Conservation (phyloP, 352 stramenopile genomes). For the Plasmopara halstedii region DNA sequence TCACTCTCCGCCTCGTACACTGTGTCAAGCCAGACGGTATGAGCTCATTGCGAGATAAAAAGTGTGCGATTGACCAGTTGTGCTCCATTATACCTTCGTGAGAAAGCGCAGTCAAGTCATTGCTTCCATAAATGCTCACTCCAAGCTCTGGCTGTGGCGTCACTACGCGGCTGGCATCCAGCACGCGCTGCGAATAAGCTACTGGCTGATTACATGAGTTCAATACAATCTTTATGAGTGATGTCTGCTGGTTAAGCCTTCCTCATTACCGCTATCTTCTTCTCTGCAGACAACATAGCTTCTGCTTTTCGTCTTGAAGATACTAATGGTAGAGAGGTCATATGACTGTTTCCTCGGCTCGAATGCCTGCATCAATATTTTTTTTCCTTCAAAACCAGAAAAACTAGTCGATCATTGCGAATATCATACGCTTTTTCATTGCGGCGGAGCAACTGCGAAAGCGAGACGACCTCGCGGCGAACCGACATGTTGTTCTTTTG, state of each 20-base stretch:
- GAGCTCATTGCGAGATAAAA: not conserved
- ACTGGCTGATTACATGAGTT: constrained; percentile 6
- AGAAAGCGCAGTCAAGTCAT: constrained; percentile 4
- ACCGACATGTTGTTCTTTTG: constrained; percentile 36
- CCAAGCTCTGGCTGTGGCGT: constrained; percentile 14
- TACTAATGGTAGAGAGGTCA: constrained; percentile 18
- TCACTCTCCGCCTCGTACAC: constrained; percentile 21
- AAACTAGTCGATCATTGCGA: not conserved
- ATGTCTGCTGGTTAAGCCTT: not conserved
- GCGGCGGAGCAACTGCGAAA: constrained; percentile 60
- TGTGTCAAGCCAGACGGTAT: constrained; percentile 1
- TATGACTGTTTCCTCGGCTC: constrained; percentile 3
- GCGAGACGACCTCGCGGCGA: constrained; percentile 57
- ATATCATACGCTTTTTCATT: constrained; percentile 26
- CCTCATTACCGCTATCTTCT: not conserved
- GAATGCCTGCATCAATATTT: constrained; percentile 2
- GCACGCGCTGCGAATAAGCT: constrained; percentile 12
- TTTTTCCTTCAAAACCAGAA: not conserved
- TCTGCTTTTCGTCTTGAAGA: constrained; percentile 10
- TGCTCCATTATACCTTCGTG: constrained; percentile 26
- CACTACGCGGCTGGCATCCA: constrained; percentile 4
- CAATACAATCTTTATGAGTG: not conserved
- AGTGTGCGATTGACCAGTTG: not conserved
- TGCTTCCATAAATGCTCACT: constrained; percentile 8
- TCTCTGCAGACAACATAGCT: not conserved